Evolutionary conservation across 495 filamentous ascomycete species (phyloP).

Genomic region (Bathelium albidoporum): DNA sequence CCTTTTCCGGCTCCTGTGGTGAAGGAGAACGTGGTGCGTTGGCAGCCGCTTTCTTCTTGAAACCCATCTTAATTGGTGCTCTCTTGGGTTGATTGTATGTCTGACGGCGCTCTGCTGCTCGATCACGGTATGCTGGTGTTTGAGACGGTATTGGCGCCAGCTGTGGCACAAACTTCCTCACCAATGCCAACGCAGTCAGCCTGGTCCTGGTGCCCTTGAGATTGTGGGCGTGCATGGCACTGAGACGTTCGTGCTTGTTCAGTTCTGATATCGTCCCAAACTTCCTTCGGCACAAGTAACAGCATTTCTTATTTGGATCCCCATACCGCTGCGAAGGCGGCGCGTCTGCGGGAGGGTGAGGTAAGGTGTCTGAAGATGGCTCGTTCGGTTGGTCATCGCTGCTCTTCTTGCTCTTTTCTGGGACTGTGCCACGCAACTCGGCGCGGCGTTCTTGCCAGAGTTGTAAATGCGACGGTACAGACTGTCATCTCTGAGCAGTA

Average conservation of each 20-base stretch:
- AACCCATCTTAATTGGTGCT: conserved; percentile 34
- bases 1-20: conserved; percentile 27
- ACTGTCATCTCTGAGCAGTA: conserved; percentile 23
- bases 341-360: not conserved
- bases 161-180: not conserved
- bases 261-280: conserved; percentile 62
- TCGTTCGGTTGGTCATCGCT: not conserved
- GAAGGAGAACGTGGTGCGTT: conserved; percentile 19
- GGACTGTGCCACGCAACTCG: conserved; percentile 59
- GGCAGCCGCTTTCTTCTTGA: conserved; percentile 24
- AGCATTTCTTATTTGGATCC: conserved; percentile 59
- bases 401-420: conserved; percentile 13
- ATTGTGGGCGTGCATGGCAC: conserved; percentile 62
- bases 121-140: conserved; percentile 61
- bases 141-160: conserved; percentile 21
- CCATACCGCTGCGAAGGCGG: conserved; percentile 52
- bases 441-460: conserved; percentile 83
- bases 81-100: conserved; percentile 60
- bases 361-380: not conserved
- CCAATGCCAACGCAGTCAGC: conserved; percentile 23
- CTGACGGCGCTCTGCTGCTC: conserved; percentile 70
- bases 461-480: conserved; percentile 59
- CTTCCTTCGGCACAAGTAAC: conserved; percentile 63
- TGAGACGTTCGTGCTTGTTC: conserved; percentile 66
- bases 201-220: conserved; percentile 33